Percentiles rank a stretch among this genome's conserved stretches.
Evolutionary conservation across 768 basidiomycete genomes (phyloP).

Genomic region (Auricularia sp.): DNA sequence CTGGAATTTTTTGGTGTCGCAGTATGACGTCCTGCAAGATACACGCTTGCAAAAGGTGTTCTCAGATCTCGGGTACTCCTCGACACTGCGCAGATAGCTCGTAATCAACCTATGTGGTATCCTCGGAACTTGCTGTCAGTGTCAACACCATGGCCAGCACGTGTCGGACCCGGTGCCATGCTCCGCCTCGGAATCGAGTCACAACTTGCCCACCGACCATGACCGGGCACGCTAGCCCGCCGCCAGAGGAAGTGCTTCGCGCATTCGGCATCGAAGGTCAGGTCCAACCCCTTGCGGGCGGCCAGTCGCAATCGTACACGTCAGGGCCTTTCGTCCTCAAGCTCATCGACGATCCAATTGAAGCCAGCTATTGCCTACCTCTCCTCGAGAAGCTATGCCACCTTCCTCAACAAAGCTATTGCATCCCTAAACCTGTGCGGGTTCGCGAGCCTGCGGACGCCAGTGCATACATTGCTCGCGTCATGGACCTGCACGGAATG

Average conservation of each 20-base stretch:
- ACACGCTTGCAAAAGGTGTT: too few species aligned
- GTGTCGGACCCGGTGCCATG: background rate
- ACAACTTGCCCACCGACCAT: background rate
- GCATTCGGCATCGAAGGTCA: background rate
- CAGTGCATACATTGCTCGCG: background rate
- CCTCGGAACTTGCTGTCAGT: too few species aligned
- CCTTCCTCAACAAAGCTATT: background rate
- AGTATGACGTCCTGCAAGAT: too few species aligned
- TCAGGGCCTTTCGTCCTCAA: background rate
- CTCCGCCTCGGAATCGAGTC: background rate
- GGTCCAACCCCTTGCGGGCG: background rate
- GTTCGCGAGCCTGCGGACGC: background rate
- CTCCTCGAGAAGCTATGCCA: background rate
- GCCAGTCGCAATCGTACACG: background rate
- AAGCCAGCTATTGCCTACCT: background rate
- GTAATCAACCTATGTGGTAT: too few species aligned
- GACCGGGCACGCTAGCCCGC: background rate
- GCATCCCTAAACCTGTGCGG: background rate
- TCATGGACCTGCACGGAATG: background rate
- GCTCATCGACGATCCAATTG: background rate
- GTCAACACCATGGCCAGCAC: background rate
- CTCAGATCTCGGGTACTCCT: too few species aligned
- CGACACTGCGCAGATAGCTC: too few species aligned
- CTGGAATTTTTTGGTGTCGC: too few species aligned
- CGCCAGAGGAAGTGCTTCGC: background rate